Base-by-base conservation (phyloP, 768 basidiomycete genomes). In the Russula sp. region DNA sequence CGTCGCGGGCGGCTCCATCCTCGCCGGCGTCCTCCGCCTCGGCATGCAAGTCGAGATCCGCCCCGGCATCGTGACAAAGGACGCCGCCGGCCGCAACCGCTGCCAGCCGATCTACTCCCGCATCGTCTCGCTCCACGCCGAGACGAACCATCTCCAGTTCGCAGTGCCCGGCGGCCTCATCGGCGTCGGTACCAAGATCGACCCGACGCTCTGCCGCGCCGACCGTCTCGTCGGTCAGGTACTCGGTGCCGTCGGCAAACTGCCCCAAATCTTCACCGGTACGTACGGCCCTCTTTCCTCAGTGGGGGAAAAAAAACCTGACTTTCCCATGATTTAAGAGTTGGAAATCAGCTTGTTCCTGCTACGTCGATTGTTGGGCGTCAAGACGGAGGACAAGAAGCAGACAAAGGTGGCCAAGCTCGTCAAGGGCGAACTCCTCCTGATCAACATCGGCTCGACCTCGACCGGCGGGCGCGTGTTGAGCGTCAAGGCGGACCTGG, bases 361-460 rank as follows among this genome's bases (percentile, higher is more conserved):
- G 36, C 87, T 99, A 38, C 90, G 97, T 63, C 86, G 97, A 62
- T 77, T 98, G 57, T 83, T 98, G n/a, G 96, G 97, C 72, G 97
- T 99, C 65, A 94, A 95, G 75, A 93, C 94, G 25, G 96, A 98
- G 74, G 97, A 98, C 78, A 97, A 95, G 79, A 99, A 98, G 74
- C 92, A 95, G 73, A 97, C 97, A 22, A 99, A 94, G 75, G 91
- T 93, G 25, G 80, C 90, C 56, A 97, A 97, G 74, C 82, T 97
- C 48, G 81, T 84, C 61, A 96, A 96, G 76, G 88, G 88, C 74
- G 95, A 97, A 75, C 81, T 95, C 2, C 76, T 98, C 3, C 83
- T 98, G 64, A 95, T 99, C 79, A 98, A 98, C 78, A 98, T 99
- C 60, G 95, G 96, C 20, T 96, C 93, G 22, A 98, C 94, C 1